Evolutionary conservation across 805 yeast species (phyloP).

Genomic region (Babjeviella inositovora): DNA sequence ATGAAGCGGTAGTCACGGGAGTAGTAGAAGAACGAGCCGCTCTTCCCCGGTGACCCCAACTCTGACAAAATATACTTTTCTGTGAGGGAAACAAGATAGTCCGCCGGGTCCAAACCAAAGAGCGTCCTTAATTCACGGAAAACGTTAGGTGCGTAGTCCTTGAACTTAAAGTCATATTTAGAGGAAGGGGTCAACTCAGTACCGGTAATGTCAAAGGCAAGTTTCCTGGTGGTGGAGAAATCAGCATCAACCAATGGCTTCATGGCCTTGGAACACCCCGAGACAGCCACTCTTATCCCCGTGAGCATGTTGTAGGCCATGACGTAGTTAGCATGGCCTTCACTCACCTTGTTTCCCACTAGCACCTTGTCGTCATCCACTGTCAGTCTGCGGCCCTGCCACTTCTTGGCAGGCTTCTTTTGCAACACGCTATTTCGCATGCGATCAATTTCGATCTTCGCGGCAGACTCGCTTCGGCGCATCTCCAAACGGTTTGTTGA

Average conservation of each 20-base stretch:
- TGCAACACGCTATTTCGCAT: constrained; percentile 30
- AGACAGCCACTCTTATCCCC: constrained; percentile 90
- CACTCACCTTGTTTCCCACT: constrained; percentile 72
- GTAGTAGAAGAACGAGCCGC: constrained; percentile 92
- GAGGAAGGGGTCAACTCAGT: constrained; percentile 86
- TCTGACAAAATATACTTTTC: constrained; percentile 87
- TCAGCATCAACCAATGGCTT: constrained; percentile 56
- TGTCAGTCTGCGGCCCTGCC: no score
- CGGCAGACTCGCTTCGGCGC: no score
- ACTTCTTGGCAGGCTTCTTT: no score
- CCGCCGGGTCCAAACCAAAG: constrained; percentile 91
- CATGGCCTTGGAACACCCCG: constrained; percentile 79
- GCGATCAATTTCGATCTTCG: constrained; percentile 34
- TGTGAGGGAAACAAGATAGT: constrained; percentile 81
- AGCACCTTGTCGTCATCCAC: constrained; percentile 41
- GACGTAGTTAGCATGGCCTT: constrained; percentile 86
- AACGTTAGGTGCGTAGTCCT: constrained; percentile 91
- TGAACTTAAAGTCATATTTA: constrained; percentile 89
- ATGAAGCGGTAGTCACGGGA: constrained; percentile 88
- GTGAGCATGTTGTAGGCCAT: constrained; percentile 96
- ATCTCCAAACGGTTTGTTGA: no score
- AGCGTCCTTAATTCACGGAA: constrained; percentile 68
- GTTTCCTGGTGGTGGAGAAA: constrained; percentile 56
- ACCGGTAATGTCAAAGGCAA: constrained; percentile 78
- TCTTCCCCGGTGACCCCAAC: constrained; percentile 90